phyloP scores from a whole-genome alignment of 1,284 basidiomycete genomes.

The Inonotus hispidus region DNA sequence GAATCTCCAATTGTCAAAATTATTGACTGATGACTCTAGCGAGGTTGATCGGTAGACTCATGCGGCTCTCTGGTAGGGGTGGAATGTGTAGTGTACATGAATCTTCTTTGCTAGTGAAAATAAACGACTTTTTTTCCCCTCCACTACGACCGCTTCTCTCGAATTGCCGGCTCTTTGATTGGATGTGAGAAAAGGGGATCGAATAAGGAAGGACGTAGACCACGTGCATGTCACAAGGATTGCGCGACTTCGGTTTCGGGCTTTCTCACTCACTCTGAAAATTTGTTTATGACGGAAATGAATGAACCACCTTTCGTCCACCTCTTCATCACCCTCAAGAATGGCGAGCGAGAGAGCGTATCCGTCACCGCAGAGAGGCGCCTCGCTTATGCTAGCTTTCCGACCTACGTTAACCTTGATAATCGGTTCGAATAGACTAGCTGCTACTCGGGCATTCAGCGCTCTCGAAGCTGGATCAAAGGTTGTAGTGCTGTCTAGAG shows the following conservation, averaged over 20 bases:
- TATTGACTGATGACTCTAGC: neutral
- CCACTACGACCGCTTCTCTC: neutral
- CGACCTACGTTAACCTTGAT: slow-evolving; percentile 57
- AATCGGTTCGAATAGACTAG: slow-evolving; percentile 71
- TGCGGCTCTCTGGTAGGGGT: neutral
- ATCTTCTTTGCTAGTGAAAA: neutral
- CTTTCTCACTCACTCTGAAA: neutral
- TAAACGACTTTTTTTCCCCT: neutral
- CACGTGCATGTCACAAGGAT: neutral
- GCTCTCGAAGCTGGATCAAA: slow-evolving; percentile 78
- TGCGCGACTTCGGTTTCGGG: neutral
- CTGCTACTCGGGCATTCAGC: slow-evolving; percentile 75
- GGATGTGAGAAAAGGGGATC: neutral
- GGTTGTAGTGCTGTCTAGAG: slow-evolving; percentile 61
- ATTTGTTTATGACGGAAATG: neutral
- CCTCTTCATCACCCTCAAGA: neutral
- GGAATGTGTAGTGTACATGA: slow-evolving; percentile 4
- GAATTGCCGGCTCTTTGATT: neutral
- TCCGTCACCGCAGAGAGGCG: slow-evolving; percentile 50
- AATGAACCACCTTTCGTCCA: neutral
- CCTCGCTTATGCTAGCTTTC: slow-evolving; percentile 79
- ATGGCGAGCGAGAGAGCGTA: neutral
- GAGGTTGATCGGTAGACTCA: slow-evolving; percentile 12
- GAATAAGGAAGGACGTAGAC: neutral
- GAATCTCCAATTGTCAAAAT: neutral